Percentiles rank a stretch among this genome's conserved stretches.
Conservation (phyloP, 805 yeast genomes). For the Candida gorgasii region DNA sequence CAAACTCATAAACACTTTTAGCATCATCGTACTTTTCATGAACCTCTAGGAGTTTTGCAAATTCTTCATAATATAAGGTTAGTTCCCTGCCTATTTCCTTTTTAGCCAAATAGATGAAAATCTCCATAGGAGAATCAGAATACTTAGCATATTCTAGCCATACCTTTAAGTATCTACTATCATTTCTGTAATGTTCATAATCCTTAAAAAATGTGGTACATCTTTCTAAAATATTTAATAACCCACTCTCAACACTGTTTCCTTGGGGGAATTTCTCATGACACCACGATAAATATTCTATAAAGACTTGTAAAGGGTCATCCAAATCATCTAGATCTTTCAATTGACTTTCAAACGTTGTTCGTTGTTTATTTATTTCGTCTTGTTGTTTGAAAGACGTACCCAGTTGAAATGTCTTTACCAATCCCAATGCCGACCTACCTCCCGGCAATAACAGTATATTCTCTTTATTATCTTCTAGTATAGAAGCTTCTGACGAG, state of each 20-base stretch:
- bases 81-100: conserved; percentile 68
- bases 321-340: conserved; percentile 60
- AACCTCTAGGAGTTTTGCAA: conserved; percentile 63
- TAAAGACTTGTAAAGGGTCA: conserved; percentile 77
- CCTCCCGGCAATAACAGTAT: conserved; percentile 68
- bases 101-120: conserved; percentile 68
- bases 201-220: conserved; percentile 72
- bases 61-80: conserved; percentile 76
- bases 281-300: conserved; percentile 79
- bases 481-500: conserved; percentile 4
- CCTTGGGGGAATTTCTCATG: conserved; percentile 64
- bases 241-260: conserved; percentile 59
- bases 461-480: conserved; percentile 67
- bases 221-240: conserved; percentile 63
- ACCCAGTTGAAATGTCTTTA: conserved; percentile 37
- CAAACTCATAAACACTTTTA: conserved; percentile 55
- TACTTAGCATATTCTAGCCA: conserved; percentile 80
- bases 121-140: conserved; percentile 68
- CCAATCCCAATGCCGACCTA: conserved; percentile 61
- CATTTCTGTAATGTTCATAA: conserved; percentile 69
- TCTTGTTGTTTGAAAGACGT: conserved; percentile 25
- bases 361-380: conserved; percentile 19
- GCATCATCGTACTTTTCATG: conserved; percentile 55
- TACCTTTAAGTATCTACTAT: conserved; percentile 72
- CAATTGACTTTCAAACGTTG: conserved; percentile 51